A percentile compares a stretch with the other conserved stretches of the same genome.
phyloP scores from a whole-genome alignment of 2,329 filamentous ascomycete genomes.

The Periconia macrospinosa region DNA sequence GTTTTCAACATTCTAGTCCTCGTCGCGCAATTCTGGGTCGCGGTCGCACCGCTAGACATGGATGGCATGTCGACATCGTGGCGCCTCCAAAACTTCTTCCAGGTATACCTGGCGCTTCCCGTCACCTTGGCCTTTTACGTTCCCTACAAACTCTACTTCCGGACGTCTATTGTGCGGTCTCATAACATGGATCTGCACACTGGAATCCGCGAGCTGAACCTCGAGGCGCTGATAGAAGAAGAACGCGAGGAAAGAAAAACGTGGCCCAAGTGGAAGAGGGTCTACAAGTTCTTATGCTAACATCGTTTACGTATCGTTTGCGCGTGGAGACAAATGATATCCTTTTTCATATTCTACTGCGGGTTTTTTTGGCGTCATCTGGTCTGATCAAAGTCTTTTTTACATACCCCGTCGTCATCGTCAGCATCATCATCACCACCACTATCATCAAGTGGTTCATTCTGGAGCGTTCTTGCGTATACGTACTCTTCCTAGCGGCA shows the following conservation, averaged over 20 bases:
- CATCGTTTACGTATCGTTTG: background rate
- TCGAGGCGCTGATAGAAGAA: constrained; percentile 75
- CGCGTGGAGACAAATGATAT: too few relatives aligned
- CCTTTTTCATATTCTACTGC: too few relatives aligned
- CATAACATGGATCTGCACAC: constrained; percentile 85
- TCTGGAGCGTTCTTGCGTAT: too few relatives aligned
- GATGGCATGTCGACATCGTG: constrained; percentile 45
- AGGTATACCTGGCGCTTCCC: constrained; percentile 70
- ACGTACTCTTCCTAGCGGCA: too few relatives aligned
- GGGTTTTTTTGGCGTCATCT: too few relatives aligned
- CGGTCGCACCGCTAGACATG: constrained; percentile 72
- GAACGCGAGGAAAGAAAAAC: constrained; percentile 71
- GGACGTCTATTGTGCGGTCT: constrained; percentile 66
- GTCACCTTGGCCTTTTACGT: constrained; percentile 70
- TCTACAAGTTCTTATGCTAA: constrained; percentile 54
- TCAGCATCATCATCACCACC: too few relatives aligned
- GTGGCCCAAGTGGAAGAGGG: constrained; percentile 54
- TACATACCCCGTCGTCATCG: too few relatives aligned
- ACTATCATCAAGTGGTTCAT: too few relatives aligned
- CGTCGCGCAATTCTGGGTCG: constrained; percentile 85
- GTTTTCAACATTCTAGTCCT: constrained; percentile 75
- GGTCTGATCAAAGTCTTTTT: too few relatives aligned
- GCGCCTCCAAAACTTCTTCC: constrained; percentile 70
- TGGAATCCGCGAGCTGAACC: constrained; percentile 80
- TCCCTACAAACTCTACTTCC: constrained; percentile 73